These are phyloP conservation scores for Anastatica hierochuntica DNA, from an alignment of 345 rosid species.

Conservation along the genomic window DNA sequence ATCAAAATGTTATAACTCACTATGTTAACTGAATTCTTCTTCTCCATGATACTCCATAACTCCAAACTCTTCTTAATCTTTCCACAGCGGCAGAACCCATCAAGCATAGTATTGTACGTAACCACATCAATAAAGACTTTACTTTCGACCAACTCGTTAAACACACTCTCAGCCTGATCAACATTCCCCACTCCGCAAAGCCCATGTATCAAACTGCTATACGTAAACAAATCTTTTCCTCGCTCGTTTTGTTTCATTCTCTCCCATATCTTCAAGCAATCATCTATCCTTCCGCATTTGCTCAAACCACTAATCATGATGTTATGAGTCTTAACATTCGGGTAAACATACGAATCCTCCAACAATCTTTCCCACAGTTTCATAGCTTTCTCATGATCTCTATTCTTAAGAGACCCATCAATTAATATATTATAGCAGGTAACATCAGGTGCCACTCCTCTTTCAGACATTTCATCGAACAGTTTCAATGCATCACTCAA, in stretches of 20 bases:
- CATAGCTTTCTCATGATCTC: constrained; percentile 41
- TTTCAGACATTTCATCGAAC: constrained; percentile 76
- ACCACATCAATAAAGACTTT: constrained; percentile 50
- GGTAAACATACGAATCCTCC: constrained; percentile 41
- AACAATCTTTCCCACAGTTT: constrained; percentile 57
- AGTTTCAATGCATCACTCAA: constrained; percentile 41
- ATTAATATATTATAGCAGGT: constrained; percentile 67
- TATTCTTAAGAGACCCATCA: constrained; percentile 53
- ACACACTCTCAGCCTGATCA: constrained; percentile 59
- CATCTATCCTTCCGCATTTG: constrained; percentile 57
- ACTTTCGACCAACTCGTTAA: constrained; percentile 49
- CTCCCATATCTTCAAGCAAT: constrained; percentile 63
- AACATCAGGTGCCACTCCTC: constrained; percentile 46
- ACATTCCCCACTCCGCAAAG: constrained; percentile 53
- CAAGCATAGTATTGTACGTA: constrained; percentile 67
- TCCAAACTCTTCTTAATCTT: constrained; percentile 57
- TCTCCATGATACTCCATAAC: constrained; percentile 70
- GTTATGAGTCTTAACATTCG: constrained; percentile 71
- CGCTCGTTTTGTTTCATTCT: constrained; percentile 65
- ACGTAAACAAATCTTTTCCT: constrained; percentile 54
- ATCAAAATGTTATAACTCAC: constrained; percentile 70
- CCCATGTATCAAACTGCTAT: constrained; percentile 58
- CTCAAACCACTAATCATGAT: constrained; percentile 77
- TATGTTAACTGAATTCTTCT: constrained; percentile 40
- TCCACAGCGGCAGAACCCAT: constrained; percentile 54